These are phyloP conservation scores for Hypoxylon sp. DNA, from an alignment of 2,329 filamentous ascomycete genomes.

Conservation along the genomic window DNA sequence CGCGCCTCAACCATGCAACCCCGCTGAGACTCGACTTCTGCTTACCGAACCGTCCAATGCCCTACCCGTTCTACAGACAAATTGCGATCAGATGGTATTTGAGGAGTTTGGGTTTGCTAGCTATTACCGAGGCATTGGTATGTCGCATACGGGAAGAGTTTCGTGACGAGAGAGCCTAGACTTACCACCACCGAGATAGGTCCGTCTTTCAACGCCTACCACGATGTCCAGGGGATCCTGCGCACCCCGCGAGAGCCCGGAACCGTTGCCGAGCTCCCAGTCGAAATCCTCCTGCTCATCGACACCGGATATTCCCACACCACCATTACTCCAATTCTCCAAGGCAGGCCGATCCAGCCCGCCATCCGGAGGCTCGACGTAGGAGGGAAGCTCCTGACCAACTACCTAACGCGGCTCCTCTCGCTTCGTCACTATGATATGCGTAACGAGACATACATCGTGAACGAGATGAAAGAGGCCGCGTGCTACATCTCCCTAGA, in stretches of 20 bases:
- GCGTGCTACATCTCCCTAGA: constrained; percentile 83
- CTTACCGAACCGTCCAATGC: constrained; percentile 88
- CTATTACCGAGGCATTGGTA: constrained; percentile 79
- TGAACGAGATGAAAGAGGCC: constrained; percentile 95
- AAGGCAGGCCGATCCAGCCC: constrained; percentile 79
- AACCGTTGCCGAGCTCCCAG: constrained; percentile 59
- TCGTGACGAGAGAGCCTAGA: background rate
- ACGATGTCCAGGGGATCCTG: constrained; percentile 75
- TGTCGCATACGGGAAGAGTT: constrained; percentile 26
- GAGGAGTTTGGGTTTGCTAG: constrained; percentile 94
- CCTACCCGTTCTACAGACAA: constrained; percentile 80
- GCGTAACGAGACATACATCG: constrained; percentile 90
- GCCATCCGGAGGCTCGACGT: constrained; percentile 87
- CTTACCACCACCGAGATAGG: constrained; percentile 54
- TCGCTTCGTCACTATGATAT: constrained; percentile 95
- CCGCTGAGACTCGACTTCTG: constrained; percentile 81
- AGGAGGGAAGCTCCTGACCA: constrained; percentile 92
- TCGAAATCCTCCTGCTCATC: constrained; percentile 85
- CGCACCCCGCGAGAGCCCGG: constrained; percentile 62
- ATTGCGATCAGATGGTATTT: constrained; percentile 96
- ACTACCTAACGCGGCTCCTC: constrained; percentile 87
- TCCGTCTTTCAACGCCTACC: constrained; percentile 80
- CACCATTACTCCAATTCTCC: constrained; percentile 84
- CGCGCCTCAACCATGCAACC: constrained; percentile 74
- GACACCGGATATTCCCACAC: constrained; percentile 95